phyloP scores from a whole-genome alignment of 1,139 yeast genomes.

The Zygoascus hellenicus region DNA sequence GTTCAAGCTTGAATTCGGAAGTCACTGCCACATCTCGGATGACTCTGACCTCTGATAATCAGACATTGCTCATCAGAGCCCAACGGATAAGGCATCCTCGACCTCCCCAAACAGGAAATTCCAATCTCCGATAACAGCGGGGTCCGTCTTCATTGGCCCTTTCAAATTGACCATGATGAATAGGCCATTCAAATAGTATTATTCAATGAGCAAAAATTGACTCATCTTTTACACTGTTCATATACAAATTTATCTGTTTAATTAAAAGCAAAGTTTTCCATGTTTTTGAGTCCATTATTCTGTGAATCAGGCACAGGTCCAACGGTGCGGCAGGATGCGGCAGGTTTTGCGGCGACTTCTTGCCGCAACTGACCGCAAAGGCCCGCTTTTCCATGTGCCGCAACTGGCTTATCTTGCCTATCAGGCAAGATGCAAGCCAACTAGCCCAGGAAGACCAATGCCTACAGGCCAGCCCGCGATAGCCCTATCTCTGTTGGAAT shows the following conservation, averaged over 20 bases:
- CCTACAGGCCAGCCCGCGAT: background rate
- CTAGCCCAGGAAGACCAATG: slow-evolving; percentile 1
- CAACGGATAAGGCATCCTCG: background rate
- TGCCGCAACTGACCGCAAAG: background rate
- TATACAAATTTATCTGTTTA: too few relatives aligned
- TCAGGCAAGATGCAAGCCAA: background rate
- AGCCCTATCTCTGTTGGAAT: background rate
- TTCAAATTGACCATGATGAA: background rate
- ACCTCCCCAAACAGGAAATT: background rate
- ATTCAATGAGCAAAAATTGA: too few relatives aligned
- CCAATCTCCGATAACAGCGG: background rate
- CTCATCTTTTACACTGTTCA: too few relatives aligned
- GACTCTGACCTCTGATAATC: background rate
- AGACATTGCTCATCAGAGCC: background rate
- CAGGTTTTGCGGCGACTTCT: background rate
- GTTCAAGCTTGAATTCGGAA: background rate
- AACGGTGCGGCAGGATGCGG: background rate
- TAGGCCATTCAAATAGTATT: background rate
- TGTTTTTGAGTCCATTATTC: background rate
- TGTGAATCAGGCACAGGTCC: background rate
- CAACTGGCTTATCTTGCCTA: background rate
- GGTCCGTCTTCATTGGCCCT: background rate
- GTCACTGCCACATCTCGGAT: background rate
- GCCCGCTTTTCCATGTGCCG: background rate
- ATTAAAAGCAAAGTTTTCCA: background rate